Evolutionary conservation across 176 grass and related monocot genomes (phyloP), one percentile per base, ranked within the genome.

Genomic region (Triticum turgidum): DNA sequence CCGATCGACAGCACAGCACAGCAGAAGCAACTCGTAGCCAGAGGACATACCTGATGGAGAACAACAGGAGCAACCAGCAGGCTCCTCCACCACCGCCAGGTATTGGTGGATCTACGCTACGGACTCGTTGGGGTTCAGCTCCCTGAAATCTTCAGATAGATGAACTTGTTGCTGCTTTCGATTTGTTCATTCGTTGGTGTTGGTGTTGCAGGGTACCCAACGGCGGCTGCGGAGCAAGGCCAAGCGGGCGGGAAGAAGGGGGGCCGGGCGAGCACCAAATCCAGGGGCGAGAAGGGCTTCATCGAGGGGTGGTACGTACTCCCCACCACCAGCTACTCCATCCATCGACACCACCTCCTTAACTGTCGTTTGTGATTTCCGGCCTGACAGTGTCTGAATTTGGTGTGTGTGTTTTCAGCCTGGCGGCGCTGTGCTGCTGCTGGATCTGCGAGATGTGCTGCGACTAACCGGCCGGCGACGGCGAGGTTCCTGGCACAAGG

Each of bases 401-500:
- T 70, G 68, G 18, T 6, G 9, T 2, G 15, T 5, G 14, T 33
- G 29, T 18, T 73, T 89, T 47, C 89, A 97, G 94, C 42, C 86
- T 97, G 6, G 89, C 94, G 21, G 92, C 94, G 17, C 88, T 97
- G 4, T 97, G 94, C 83, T 97, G 94, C 92, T 97, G 94, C 89
- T 97, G 94, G 94, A 94, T 97, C 58, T 97, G 91, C 45, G 94
- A 97, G 89, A 94, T 91, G 83, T 97, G 94, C 83, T 97, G 94
- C 82, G 41, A 90, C 56, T 94, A 89, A 91, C 73, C 47, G 47
- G 73, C 22, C 70, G 21, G 18, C 69, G 7, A 7, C 54, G 18
- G 18, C 54, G 54, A 20, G 17, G 17, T 2, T 0, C 1, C 52
- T 58, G 56, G 18, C 56, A 59, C 56, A 59, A 59, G 56, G 21